These are phyloP conservation scores for Hordeum marinum DNA, from an alignment of 176 grass and related monocot species.

Conservation along the genomic window DNA sequence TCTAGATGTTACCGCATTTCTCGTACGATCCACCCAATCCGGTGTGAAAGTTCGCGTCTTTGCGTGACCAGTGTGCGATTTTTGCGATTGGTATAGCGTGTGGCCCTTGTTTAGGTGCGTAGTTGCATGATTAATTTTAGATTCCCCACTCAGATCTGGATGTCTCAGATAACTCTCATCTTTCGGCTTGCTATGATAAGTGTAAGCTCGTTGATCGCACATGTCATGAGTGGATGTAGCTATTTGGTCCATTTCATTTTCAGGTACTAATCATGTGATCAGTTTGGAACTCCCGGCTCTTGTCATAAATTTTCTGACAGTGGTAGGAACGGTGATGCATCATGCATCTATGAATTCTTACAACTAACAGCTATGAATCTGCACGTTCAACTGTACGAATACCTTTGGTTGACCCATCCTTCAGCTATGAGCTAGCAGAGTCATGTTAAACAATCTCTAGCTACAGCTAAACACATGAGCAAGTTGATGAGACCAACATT, in stretches of 20 bases:
- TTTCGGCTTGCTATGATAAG: background rate
- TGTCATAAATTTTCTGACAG: background rate
- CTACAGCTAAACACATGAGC: background rate
- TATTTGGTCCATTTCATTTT: background rate
- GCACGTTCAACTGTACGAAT: background rate
- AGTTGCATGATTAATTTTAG: background rate
- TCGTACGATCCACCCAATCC: background rate
- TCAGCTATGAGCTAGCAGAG: background rate
- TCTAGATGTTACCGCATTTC: background rate
- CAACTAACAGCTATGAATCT: background rate
- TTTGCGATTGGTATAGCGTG: background rate
- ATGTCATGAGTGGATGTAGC: background rate
- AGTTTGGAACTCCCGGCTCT: background rate
- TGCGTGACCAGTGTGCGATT: background rate
- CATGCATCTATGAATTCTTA: background rate
- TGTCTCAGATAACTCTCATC: background rate
- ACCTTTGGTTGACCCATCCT: background rate
- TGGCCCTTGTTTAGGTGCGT: background rate
- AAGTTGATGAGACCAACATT: background rate
- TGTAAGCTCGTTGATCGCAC: background rate
- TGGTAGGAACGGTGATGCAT: background rate
- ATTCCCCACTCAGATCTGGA: conserved; percentile 19
- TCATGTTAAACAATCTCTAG: background rate
- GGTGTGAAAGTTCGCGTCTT: background rate
- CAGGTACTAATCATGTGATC: background rate